Conservation (phyloP, 176 grass and related monocot species). For the Tillandsia fasciculata region DNA sequence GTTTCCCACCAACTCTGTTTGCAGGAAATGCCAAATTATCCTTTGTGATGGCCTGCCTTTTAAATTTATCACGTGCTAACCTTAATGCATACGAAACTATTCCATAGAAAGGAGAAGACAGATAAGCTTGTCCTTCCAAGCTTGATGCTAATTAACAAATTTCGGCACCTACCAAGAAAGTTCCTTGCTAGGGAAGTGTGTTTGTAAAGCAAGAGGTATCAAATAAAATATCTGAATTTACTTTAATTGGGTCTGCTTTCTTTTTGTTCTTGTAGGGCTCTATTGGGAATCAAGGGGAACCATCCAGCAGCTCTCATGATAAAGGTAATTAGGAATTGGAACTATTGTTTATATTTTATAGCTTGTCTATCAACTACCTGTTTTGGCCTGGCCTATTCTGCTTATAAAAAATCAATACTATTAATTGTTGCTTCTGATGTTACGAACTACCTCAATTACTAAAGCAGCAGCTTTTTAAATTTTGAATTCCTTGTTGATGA, state of each 20-base stretch:
- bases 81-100: no score
- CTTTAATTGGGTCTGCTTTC: background rate
- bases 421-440: no score
- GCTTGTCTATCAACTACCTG: background rate
- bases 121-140: background rate
- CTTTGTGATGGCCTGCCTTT: no score
- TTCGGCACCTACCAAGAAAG: background rate
- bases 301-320: slow-evolving; percentile 57
- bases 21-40: no score
- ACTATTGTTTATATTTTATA: background rate
- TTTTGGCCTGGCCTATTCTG: no score
- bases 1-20: no score
- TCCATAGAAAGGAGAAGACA: background rate
- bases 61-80: no score
- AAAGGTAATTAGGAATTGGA: slow-evolving; percentile 30
- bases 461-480: no score
- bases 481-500: no score
- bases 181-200: background rate
- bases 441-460: no score
- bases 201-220: background rate
- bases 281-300: slow-evolving; percentile 43
- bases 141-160: background rate
- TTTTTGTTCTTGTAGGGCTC: slow-evolving; percentile 48
- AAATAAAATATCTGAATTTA: background rate
- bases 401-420: no score